Evolutionary conservation across 169 alveolate genomes (phyloP).

Genomic region (Perkinsus olseni): DNA sequence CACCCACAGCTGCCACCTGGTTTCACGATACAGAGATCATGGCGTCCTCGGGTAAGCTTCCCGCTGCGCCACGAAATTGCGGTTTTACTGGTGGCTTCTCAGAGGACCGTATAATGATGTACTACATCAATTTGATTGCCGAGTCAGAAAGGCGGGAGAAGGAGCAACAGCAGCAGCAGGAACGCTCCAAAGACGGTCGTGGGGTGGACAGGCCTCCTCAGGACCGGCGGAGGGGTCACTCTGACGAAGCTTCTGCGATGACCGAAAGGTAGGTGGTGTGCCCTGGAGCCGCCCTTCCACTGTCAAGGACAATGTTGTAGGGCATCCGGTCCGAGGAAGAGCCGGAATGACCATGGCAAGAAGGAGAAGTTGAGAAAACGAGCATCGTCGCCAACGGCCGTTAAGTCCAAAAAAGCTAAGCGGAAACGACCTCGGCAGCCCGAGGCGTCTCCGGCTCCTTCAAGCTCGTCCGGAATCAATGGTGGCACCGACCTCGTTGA

Average conservation of each 20-base stretch:
- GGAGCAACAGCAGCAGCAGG: neutral
- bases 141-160: neutral
- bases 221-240: no score
- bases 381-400: neutral
- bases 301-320: neutral
- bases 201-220: neutral
- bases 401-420: neutral
- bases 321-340: neutral
- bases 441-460: neutral
- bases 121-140: neutral
- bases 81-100: neutral
- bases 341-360: neutral
- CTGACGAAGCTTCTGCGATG: no score
- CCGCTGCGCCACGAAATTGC: neutral
- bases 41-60: neutral
- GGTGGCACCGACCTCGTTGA: neutral
- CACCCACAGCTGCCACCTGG: neutral
- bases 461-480: neutral
- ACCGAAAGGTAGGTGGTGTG: no score
- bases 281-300: no score
- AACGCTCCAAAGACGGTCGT: neutral
- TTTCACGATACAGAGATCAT: neutral
- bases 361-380: neutral
- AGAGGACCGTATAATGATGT: conserved; percentile 2
- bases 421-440: neutral